Percentiles rank a stretch among this genome's conserved stretches.
phyloP scores from a whole-genome alignment of 2,329 filamentous ascomycete genomes.

The Chaetomiaceae sp. region DNA sequence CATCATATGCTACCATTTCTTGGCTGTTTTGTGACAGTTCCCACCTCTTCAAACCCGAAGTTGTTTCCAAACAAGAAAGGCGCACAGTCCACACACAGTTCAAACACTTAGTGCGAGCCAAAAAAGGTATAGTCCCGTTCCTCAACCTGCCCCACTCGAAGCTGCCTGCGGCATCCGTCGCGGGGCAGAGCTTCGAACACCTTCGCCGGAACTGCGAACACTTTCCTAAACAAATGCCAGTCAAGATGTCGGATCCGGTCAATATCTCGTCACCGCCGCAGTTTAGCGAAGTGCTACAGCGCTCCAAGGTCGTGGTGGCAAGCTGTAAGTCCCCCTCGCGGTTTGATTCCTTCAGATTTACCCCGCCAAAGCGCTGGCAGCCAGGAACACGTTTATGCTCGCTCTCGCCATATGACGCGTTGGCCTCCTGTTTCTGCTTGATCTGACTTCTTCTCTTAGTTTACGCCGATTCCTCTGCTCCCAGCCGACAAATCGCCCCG shows the following conservation, averaged over 20 bases:
- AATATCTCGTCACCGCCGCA: slow-evolving; percentile 51
- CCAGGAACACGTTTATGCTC: too few relatives aligned
- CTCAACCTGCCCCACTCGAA: not conserved
- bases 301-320: slow-evolving; percentile 74
- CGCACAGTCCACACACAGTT: too few relatives aligned
- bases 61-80: too few relatives aligned
- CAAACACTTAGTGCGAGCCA: not conserved
- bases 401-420: too few relatives aligned
- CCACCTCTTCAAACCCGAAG: too few relatives aligned
- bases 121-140: not conserved
- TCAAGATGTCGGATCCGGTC: slow-evolving; percentile 31
- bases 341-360: slow-evolving; percentile 18
- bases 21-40: too few relatives aligned
- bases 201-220: not conserved
- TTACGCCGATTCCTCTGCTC: slow-evolving; percentile 80
- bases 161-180: not conserved
- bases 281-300: slow-evolving; percentile 63
- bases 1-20: too few relatives aligned
- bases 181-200: slow-evolving; percentile 14
- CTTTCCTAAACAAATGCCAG: not conserved
- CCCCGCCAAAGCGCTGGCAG: slow-evolving; percentile 20
- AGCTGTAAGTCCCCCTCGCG: slow-evolving; percentile 65
- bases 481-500: slow-evolving; percentile 80
- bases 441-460: slow-evolving; percentile 47
- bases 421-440: too few relatives aligned